Evolutionary conservation across 257 asterid species (phyloP).

Genomic region (Fraxinus anomala): DNA sequence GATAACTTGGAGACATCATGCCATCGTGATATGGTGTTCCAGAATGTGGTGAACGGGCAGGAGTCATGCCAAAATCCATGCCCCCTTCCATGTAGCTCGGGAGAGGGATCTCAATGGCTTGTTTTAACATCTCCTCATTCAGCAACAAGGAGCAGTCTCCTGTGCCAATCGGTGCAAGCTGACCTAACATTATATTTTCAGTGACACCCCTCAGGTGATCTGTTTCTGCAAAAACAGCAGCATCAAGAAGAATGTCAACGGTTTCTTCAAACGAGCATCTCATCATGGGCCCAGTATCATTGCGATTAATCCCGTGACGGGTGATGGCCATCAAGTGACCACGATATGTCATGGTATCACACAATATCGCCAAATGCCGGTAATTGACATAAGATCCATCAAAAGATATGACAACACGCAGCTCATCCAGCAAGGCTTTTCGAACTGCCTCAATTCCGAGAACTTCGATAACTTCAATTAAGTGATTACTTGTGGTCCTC

Average conservation of each 20-base stretch:
- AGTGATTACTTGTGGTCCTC: conserved; percentile 93
- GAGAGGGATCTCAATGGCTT: conserved; percentile 84
- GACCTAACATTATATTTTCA: conserved; percentile 97
- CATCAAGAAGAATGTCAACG: conserved; percentile 94
- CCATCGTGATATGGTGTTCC: conserved; percentile 94
- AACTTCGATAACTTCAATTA: conserved; percentile 95
- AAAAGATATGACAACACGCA: conserved; percentile 96
- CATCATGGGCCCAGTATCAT: conserved; percentile 99
- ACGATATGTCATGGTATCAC: conserved; percentile 99
- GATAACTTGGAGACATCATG: conserved; percentile 89
- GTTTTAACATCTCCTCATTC: conserved; percentile 91
- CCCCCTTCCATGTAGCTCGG: conserved; percentile 97
- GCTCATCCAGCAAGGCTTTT: conserved; percentile 81
- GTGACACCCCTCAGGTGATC: conserved; percentile 91
- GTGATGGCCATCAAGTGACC: conserved; percentile 99
- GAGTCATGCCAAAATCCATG: conserved; percentile 91
- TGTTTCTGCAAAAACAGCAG: conserved; percentile 92
- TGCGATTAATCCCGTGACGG: conserved; percentile 94
- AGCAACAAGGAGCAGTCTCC: conserved; percentile 84
- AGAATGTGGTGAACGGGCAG: conserved; percentile 77
- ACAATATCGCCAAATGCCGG: conserved; percentile 88
- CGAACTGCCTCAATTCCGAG: conserved; percentile 99
- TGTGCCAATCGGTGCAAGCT: conserved; percentile 98
- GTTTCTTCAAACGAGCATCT: conserved; percentile 99
- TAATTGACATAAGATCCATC: conserved; percentile 98